phyloP scores from a whole-genome alignment of 768 basidiomycete species.

The Postia placenta region DNA sequence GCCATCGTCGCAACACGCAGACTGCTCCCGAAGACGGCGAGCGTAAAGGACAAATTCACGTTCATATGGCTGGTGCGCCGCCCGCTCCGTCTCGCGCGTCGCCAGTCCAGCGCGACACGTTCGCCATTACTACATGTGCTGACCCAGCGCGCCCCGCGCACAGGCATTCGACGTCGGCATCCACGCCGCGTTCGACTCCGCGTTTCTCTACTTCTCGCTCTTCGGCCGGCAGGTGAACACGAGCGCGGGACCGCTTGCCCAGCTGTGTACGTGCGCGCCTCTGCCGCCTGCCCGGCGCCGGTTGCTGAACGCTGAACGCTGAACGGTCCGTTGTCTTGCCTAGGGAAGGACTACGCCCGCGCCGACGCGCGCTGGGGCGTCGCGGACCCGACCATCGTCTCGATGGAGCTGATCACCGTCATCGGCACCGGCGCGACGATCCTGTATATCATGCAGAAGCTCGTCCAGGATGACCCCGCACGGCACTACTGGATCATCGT shows the following conservation, averaged over 20 bases:
- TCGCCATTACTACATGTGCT: too few relatives aligned
- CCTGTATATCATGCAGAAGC: slow-evolving; percentile 62
- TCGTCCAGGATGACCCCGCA: slow-evolving; percentile 58
- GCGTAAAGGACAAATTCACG: slow-evolving; percentile 58
- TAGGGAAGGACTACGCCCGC: slow-evolving; percentile 77
- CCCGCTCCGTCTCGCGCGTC: neutral
- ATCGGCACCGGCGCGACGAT: slow-evolving; percentile 71
- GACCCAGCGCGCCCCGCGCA: neutral
- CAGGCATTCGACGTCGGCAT: slow-evolving; percentile 79
- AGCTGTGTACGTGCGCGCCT: slow-evolving; percentile 53
- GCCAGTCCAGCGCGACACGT: too few relatives aligned
- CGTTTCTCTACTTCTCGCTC: slow-evolving; percentile 71
- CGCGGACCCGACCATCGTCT: slow-evolving; percentile 73
- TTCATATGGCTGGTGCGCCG: slow-evolving; percentile 73
- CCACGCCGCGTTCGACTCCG: slow-evolving; percentile 74
- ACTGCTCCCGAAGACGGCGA: slow-evolving; percentile 58
- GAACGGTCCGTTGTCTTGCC: neutral
- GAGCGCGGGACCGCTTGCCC: slow-evolving; percentile 61
- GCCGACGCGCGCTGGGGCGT: slow-evolving; percentile 82
- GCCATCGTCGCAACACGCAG: slow-evolving; percentile 48
- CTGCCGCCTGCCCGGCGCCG: neutral
- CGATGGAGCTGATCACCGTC: slow-evolving; percentile 80
- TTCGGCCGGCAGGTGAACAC: slow-evolving; percentile 71
- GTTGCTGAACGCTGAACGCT: too few relatives aligned
- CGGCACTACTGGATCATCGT: slow-evolving; percentile 79